Conservation (phyloP, 495 filamentous ascomycete genomes). For the Pseudotulostoma volvatum region DNA sequence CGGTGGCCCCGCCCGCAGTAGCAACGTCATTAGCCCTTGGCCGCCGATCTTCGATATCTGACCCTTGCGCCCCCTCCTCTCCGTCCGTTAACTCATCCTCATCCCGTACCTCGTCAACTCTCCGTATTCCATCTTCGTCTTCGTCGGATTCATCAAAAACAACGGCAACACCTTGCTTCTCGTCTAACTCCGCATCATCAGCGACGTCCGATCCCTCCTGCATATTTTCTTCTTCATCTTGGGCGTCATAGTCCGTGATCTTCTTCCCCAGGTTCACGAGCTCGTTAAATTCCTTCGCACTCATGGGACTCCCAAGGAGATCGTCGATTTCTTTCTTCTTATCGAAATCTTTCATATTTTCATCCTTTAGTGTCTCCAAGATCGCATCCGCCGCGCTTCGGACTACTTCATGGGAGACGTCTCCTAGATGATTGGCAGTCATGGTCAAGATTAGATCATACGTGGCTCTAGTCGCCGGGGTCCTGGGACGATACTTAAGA, state of each 20-base stretch:
- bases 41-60: slow-evolving; percentile 30
- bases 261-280: slow-evolving; percentile 95
- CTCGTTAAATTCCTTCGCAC: slow-evolving; percentile 89
- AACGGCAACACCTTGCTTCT: slow-evolving; percentile 89
- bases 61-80: slow-evolving; percentile 45
- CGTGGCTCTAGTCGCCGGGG: slow-evolving; percentile 81
- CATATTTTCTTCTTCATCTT: slow-evolving; percentile 91
- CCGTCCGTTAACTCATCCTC: slow-evolving; percentile 45
- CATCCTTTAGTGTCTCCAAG: slow-evolving; percentile 83
- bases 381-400: slow-evolving; percentile 91
- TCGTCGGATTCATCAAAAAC: slow-evolving; percentile 94
- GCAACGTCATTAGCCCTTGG: slow-evolving; percentile 34
- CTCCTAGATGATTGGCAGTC: slow-evolving; percentile 73
- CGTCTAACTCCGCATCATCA: slow-evolving; percentile 64
- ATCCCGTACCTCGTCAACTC: slow-evolving; percentile 66
- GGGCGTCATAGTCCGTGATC: slow-evolving; percentile 95
- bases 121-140: slow-evolving; percentile 59
- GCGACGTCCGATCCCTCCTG: slow-evolving; percentile 42
- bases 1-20: slow-evolving; percentile 29
- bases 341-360: slow-evolving; percentile 91
- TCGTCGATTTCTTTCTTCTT: slow-evolving; percentile 98
- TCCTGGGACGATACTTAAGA: slow-evolving; percentile 71
- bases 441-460: slow-evolving; percentile 91
- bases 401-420: slow-evolving; percentile 82
- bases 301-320: slow-evolving; percentile 64